Conservation (phyloP, 1,139 yeast species). For the Candida tunisiensis region DNA sequence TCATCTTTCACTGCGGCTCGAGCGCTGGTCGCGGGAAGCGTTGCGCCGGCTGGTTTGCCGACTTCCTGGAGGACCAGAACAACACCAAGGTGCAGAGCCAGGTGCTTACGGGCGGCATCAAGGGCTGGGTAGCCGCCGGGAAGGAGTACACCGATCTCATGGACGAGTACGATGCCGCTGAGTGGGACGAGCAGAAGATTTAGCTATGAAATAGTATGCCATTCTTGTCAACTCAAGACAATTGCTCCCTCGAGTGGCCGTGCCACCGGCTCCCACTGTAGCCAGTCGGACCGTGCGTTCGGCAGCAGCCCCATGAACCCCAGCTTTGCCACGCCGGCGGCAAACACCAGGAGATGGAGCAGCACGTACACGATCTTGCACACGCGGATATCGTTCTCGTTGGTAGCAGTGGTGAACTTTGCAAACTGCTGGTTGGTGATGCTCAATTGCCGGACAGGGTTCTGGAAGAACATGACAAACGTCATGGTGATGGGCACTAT, state of each 20-base stretch:
- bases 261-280: slow-evolving; percentile 48
- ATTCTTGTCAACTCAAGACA: neutral
- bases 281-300: slow-evolving; percentile 77
- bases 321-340: slow-evolving; percentile 71
- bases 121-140: slow-evolving; percentile 10
- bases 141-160: slow-evolving; percentile 7
- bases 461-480: slow-evolving; percentile 53
- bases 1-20: slow-evolving; percentile 3
- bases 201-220: neutral
- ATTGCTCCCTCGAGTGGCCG: neutral
- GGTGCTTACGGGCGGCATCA: slow-evolving; percentile 11
- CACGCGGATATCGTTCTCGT: slow-evolving; percentile 24
- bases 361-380: slow-evolving; percentile 34
- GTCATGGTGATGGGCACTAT: slow-evolving; percentile 88
- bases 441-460: slow-evolving; percentile 60
- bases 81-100: slow-evolving; percentile 6
- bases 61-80: slow-evolving; percentile 5
- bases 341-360: slow-evolving; percentile 49
- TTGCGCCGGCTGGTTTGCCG: slow-evolving; percentile 11
- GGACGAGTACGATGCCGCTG: slow-evolving; percentile 3
- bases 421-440: slow-evolving; percentile 30
- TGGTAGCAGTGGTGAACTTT: slow-evolving; percentile 15
- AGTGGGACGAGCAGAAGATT: neutral
- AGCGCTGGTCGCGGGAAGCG: slow-evolving; percentile 10
- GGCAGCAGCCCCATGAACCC: slow-evolving; percentile 87